phyloP scores from a whole-genome alignment of 2,329 filamentous ascomycete genomes.

The Amauroascus verrucosus region DNA sequence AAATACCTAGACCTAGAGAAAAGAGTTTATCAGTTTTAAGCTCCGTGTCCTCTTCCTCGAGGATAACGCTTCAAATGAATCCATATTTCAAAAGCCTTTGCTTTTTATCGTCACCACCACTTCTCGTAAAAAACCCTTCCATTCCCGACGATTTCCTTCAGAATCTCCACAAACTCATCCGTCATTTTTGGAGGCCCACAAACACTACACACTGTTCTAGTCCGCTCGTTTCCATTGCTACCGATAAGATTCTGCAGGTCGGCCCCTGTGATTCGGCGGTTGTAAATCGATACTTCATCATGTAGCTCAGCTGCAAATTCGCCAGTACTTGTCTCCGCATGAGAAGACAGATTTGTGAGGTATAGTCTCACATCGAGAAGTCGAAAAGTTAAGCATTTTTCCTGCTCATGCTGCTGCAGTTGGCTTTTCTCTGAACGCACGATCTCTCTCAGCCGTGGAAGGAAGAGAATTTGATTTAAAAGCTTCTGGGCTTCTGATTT shows the following conservation, averaged over 20 bases:
- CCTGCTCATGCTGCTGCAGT: background rate
- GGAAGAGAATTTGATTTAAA: slow-evolving; percentile 37
- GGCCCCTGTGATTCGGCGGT: slow-evolving; percentile 27
- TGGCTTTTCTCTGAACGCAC: slow-evolving; percentile 22
- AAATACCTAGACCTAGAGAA: too few species aligned
- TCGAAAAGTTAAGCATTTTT: slow-evolving; percentile 1
- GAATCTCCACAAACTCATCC: slow-evolving; percentile 48
- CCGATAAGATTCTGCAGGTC: slow-evolving; percentile 30
- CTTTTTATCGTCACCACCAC: slow-evolving; percentile 15
- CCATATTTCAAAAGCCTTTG: background rate
- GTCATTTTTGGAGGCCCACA: slow-evolving; percentile 62
- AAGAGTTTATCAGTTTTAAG: too few species aligned
- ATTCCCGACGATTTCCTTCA: slow-evolving; percentile 30
- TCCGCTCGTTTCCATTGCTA: slow-evolving; percentile 25
- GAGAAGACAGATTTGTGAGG: slow-evolving; percentile 14
- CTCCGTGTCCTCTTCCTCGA: too few species aligned
- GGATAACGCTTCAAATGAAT: too few species aligned
- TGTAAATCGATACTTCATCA: slow-evolving; percentile 22
- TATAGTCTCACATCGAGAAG: slow-evolving; percentile 23
- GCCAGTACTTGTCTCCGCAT: background rate
- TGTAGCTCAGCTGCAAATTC: background rate
- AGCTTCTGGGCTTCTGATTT: background rate
- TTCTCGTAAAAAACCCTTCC: slow-evolving; percentile 37
- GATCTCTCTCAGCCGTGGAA: slow-evolving; percentile 36
- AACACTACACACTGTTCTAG: slow-evolving; percentile 49